These are phyloP conservation scores for Chlorella variabilis DNA, from an alignment of 163 green algal genomes.

Conservation along the genomic window DNA sequence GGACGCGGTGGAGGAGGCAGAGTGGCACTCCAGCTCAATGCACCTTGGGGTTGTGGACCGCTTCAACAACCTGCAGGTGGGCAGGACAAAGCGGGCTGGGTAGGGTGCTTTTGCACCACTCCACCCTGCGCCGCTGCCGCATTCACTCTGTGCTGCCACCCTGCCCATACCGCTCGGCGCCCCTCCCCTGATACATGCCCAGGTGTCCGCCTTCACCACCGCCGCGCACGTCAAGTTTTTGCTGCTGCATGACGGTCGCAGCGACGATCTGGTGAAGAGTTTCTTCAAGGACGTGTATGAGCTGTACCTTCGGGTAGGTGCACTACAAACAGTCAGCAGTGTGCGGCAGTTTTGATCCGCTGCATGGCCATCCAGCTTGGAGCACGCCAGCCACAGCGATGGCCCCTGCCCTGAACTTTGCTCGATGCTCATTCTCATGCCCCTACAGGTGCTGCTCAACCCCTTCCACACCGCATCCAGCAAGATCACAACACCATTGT, in stretches of 20 bases:
- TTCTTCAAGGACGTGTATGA: slow-evolving; percentile 96
- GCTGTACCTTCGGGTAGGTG: slow-evolving; percentile 75
- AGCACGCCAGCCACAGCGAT: too few species aligned
- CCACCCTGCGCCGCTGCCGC: too few species aligned
- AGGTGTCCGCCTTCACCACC: slow-evolving; percentile 89
- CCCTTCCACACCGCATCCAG: slow-evolving; percentile 83
- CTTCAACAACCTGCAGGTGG: slow-evolving; percentile 91
- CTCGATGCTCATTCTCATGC: too few species aligned
- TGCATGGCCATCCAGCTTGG: too few species aligned
- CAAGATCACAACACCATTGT: slow-evolving; percentile 76
- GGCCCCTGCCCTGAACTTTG: too few species aligned
- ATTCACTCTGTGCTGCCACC: too few species aligned
- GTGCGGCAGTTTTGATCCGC: too few species aligned
- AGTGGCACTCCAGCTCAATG: slow-evolving; percentile 81
- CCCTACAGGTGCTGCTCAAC: slow-evolving; percentile 89
- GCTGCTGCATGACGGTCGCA: slow-evolving; percentile 89
- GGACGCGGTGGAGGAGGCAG: slow-evolving; percentile 91
- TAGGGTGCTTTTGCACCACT: background rate
- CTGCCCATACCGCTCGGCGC: background rate
- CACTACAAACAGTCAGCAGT: background rate
- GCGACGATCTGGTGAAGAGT: slow-evolving; percentile 81
- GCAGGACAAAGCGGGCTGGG: too few species aligned
- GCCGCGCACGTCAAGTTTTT: slow-evolving; percentile 81
- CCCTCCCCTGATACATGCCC: slow-evolving; percentile 3
- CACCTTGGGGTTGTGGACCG: slow-evolving; percentile 91